Base-by-base conservation (phyloP, 805 yeast genomes). In the Starmera quercuum region DNA sequence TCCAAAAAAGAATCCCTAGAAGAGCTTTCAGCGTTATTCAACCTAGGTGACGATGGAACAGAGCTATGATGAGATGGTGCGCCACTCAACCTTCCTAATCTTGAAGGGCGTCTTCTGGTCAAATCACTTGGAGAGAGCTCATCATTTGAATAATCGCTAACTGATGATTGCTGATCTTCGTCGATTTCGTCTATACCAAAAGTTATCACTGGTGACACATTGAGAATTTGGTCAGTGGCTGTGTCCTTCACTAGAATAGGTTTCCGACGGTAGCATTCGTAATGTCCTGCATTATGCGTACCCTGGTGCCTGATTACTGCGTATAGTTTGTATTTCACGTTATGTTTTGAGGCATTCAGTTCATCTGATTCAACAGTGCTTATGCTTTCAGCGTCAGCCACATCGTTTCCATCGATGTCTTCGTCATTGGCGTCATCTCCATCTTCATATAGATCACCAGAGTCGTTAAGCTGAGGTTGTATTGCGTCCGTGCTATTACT, bases 241-340 rank as follows among this genome's bases (percentile, higher is more conserved):
- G 42, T 37, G 27, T 53, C 59, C 36, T 56, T 58, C 16, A 54
- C 47, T 36, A 67, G 69, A 4, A 69, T 53, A 3, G 92, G 90
- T 51, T 87, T 88, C 31, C 75, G 76, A 41, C 83, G 78, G 53
- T 75, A 85, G 47, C 95, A 84, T 48, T 88, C 95, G 53, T 87
- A 88, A 51, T 88, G 97, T 1, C 97, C 97, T 29, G 76, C 73
- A 15, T 78, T 70, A 56, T 88, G 97, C 2, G 90, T 77, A 0
- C 98, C 98, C 30, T 78, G 75, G 53, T 92, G 97, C 43, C 87
- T 71, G 14, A 92, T 76, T 40, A 85, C 62, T 0, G 96, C 82
- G 40, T 69, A 72, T 24, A 92, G 64, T 39, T 64, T 63, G 53
- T 84, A 87, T 26, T 61, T 67, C 39, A 59, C 58, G 46, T 41